Percentiles rank a stretch among this genome's conserved stretches.
Conservation (phyloP, 176 grass and related monocot species). For the Oryza australiensis region DNA sequence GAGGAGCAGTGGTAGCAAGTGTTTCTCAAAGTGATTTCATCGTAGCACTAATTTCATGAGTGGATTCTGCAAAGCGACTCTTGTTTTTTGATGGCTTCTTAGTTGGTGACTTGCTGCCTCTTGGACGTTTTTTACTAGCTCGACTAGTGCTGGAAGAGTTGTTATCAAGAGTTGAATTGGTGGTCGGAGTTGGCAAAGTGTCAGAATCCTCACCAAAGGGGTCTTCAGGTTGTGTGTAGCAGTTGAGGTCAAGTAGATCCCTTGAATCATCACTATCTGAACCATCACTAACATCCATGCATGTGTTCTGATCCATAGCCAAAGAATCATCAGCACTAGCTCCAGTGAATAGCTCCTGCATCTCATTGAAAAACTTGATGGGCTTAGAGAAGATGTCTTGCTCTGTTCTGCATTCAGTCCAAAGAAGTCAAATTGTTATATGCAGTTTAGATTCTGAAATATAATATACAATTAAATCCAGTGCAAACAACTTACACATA, state of each 20-base stretch:
- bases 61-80: not conserved
- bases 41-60: not conserved
- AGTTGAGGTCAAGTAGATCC: not conserved
- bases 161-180: not conserved
- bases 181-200: too few species aligned
- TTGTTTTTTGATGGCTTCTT: not conserved
- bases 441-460: too few species aligned
- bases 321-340: not conserved
- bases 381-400: not conserved
- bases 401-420: too few species aligned
- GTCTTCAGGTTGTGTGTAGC: not conserved
- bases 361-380: not conserved
- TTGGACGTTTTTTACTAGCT: not conserved
- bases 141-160: not conserved
- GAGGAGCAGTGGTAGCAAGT: not conserved
- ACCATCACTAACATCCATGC: not conserved
- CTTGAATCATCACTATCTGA: not conserved
- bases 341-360: not conserved
- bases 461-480: too few species aligned
- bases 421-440: too few species aligned
- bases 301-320: not conserved
- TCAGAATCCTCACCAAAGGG: too few species aligned
- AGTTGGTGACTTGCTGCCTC: not conserved
- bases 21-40: not conserved
- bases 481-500: too few species aligned